A percentile compares a stretch with the other conserved stretches of the same genome.
These are phyloP conservation scores for Baorangia bicolor DNA, from an alignment of 768 basidiomycete genomes.

Conservation along the genomic window DNA sequence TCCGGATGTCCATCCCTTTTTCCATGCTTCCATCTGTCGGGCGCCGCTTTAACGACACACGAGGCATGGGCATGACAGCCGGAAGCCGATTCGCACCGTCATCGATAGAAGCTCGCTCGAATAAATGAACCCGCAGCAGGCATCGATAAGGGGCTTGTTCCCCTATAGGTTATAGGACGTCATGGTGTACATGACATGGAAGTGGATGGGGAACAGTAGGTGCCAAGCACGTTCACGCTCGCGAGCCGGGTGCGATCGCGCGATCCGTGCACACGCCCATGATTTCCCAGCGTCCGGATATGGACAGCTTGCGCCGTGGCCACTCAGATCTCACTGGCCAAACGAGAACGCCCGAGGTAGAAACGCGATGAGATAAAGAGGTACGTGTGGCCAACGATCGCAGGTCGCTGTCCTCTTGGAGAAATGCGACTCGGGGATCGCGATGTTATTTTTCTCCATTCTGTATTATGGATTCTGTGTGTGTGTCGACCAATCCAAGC, in stretches of 20 bases:
- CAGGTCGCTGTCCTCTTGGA: neutral
- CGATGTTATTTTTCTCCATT: neutral
- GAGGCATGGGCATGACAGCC: neutral
- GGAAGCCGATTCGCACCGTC: neutral
- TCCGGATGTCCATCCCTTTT: neutral
- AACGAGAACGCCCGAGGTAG: neutral
- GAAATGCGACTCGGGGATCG: neutral
- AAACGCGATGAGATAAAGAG: neutral
- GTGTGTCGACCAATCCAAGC: neutral
- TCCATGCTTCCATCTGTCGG: neutral
- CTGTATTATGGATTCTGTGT: neutral
- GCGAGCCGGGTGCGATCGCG: neutral
- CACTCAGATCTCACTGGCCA: neutral
- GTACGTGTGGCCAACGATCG: conserved; percentile 3
- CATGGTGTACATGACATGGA: neutral
- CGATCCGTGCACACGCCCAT: neutral
- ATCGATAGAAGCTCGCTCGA: neutral
- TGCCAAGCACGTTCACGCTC: neutral
- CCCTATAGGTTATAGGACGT: neutral
- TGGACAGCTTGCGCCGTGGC: neutral
- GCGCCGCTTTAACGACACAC: conserved; percentile 1
- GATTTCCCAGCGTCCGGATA: neutral
- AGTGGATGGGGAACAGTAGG: neutral
- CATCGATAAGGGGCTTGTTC: neutral
- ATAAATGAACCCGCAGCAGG: neutral